Evolutionary conservation across 305 asterid species (phyloP), one percentile per base, ranked within the genome.

Genomic region (Plantago lanceolata): DNA sequence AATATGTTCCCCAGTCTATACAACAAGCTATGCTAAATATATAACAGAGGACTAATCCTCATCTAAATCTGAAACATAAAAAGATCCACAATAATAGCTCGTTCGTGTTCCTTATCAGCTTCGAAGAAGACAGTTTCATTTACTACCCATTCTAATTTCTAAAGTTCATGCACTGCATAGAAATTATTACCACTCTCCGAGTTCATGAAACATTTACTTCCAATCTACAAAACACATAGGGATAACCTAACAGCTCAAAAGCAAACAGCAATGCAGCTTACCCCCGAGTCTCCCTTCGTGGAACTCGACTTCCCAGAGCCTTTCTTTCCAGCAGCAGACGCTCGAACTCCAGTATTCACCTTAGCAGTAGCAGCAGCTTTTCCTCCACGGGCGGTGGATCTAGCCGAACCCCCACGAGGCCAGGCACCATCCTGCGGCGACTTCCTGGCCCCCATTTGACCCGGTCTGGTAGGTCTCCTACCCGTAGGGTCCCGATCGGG

Each of bases 391-490:
- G 76, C 75, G 58, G 92, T 33, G n/a, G 95, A 44, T 73, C 74
- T 84, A 17, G 94, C 53, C 31, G 91, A 28, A 72, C 85, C 78
- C 66, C 95, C 95, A 59, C 99, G 99, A 66, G 88, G 87, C 96
- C 94, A 93, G 59, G 86, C 67, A 65, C 83, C 94, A 70, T 93
- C 97, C 61, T 87, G 95, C 19, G 97, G 82, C 43, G 97, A 85
- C 81, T 85, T 93, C 69, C 92, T 82, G 78, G 78, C 74, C 75
- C 92, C 88, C 69, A 76, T 79, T 71, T 81, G 90, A 63, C 90
- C 89, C 5, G 82, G 31, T 79, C 96, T 84, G 48, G 83, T 44
- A 31, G 97, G 78, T 57, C 94, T 83, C 79, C 99, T 79, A 51
- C 80, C 79, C 1, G 88, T 29, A 40, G 85, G 52, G 64, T 90